These are phyloP conservation scores for Cladosporium sp. DNA, from an alignment of 2,329 filamentous ascomycete species.

Conservation along the genomic window DNA sequence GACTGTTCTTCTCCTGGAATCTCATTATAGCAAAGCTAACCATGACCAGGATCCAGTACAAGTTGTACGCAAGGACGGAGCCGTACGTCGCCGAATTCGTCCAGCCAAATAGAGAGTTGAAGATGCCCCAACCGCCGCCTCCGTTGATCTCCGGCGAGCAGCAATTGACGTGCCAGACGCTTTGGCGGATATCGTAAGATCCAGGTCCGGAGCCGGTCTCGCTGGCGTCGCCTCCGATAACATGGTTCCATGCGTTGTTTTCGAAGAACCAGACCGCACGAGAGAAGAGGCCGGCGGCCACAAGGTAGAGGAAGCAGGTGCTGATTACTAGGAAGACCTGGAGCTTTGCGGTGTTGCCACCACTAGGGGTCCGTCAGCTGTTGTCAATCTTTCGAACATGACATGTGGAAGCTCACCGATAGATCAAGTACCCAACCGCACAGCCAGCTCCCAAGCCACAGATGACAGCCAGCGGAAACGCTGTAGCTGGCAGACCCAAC, in stretches of 20 bases:
- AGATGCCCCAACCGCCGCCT: constrained; percentile 80
- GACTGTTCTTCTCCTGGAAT: constrained; percentile 62
- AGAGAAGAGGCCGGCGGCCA: constrained; percentile 74
- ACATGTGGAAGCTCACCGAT: constrained; percentile 60
- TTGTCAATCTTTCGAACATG: neutral
- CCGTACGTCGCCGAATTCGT: constrained; percentile 85
- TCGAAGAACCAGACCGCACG: constrained; percentile 75
- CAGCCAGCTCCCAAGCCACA: constrained; percentile 68
- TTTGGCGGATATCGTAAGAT: constrained; percentile 75
- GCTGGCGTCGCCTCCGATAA: constrained; percentile 62
- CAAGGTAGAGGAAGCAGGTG: constrained; percentile 80
- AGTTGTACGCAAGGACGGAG: constrained; percentile 81
- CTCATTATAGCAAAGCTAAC: constrained; percentile 63
- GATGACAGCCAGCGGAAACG: constrained; percentile 76
- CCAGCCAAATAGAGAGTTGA: constrained; percentile 86
- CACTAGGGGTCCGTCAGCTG: constrained; percentile 39
- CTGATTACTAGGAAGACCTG: constrained; percentile 80
- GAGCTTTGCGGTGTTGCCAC: constrained; percentile 64
- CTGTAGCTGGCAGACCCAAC: constrained; percentile 69
- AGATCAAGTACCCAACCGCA: constrained; percentile 71
- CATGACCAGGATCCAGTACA: constrained; percentile 79
- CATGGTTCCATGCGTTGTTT: constrained; percentile 64
- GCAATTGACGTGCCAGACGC: constrained; percentile 84
- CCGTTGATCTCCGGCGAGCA: constrained; percentile 73
- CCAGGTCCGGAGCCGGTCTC: constrained; percentile 68